Evolutionary conservation across 2,329 filamentous ascomycete genomes (phyloP), one percentile per base, ranked within the genome.

Genomic region (Raffaelea albimanens): DNA sequence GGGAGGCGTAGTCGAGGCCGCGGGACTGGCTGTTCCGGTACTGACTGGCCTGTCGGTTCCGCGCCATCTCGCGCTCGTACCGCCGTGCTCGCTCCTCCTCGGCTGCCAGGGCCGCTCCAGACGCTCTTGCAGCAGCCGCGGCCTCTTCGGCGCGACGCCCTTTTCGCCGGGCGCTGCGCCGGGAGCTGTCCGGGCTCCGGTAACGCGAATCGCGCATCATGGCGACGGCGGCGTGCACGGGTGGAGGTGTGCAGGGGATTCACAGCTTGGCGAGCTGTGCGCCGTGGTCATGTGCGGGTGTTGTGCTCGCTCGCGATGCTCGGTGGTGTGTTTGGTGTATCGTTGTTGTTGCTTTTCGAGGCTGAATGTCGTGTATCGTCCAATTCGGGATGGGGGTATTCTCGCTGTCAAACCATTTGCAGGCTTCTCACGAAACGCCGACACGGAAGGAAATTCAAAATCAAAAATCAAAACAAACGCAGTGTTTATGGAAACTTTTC

Each of bases 131-230:
- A 43, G 51, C 42, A 33, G 54, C 57, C 9, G 55, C 57, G 38
- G 57, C 55, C 38, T 68, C 67, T 60, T 62, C 61, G 46, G 67
- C 68, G 56, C 65, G 62, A 50, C 66, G 62, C 41, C 65, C 63
- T 46, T 65, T 67, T 62, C 49, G 52, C 18, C 50, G 46, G n/a
- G 66, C 66, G 67, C 73, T 72, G 61, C 74, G 71, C 60, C 71
- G 67, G 59, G 69, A 69, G 67, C 69, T 69, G 57, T 77, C 75
- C 48, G 71, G 72, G 65, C 74, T 78, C 25, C 70, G 72, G 61
- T 73, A 73, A 63, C 69, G 66, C 18, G 34, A 38, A 59, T 72
- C 69, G 67, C 70, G 67, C 72, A 76, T 72, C 72, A 73, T 77
- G 61, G 25, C 52, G 43, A 50, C 20, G 40, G n/a, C n/a, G 20